phyloP scores from a whole-genome alignment of 169 alveolate species.

The Eimeria sp. region DNA sequence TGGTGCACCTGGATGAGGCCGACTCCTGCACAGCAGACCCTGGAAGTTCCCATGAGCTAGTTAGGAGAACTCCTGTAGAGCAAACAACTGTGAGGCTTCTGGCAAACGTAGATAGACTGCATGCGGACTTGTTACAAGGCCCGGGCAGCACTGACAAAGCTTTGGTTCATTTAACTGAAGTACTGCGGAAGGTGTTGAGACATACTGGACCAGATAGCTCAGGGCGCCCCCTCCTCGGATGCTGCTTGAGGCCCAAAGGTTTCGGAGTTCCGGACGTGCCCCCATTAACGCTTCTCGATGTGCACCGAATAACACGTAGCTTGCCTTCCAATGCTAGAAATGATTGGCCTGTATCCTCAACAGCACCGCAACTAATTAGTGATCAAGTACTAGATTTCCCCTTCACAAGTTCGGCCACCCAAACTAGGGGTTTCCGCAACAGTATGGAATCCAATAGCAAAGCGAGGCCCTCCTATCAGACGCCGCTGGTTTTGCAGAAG shows the following conservation, averaged over 20 bases:
- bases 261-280: background rate
- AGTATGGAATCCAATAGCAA: background rate
- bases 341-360: background rate
- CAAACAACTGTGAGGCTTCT: slow-evolving; percentile 6
- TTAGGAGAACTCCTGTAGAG: background rate
- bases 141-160: background rate
- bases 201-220: background rate
- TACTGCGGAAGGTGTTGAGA: background rate
- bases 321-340: background rate
- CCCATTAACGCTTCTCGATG: slow-evolving; percentile 37
- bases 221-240: slow-evolving; percentile 14
- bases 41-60: background rate
- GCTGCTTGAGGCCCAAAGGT: slow-evolving; percentile 42
- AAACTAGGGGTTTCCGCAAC: slow-evolving; percentile 25
- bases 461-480: background rate
- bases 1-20: background rate
- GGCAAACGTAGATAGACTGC: background rate
- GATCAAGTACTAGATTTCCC: background rate
- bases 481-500: background rate
- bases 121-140: slow-evolving; percentile 11
- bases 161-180: background rate
- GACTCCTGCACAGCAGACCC: background rate
- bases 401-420: background rate
- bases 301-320: background rate
- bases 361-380: background rate